Evolutionary conservation across 2,329 filamentous ascomycete species (phyloP).

Genomic region (Sporothrix inflata): DNA sequence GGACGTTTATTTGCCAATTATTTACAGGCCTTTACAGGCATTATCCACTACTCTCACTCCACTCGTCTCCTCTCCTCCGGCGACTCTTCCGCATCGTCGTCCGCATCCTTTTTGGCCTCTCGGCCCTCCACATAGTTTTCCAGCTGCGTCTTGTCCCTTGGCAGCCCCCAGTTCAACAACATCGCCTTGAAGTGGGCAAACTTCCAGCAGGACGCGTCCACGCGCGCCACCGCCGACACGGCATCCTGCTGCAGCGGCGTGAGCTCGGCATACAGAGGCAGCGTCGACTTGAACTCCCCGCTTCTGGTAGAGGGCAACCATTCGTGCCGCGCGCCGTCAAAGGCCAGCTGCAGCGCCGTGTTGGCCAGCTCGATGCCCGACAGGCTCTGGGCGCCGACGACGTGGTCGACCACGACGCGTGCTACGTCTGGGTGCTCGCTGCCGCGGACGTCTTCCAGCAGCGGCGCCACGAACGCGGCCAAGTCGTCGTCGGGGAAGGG

Average conservation of each 20-base stretch:
- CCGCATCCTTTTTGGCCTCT: not conserved
- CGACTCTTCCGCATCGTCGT: not conserved
- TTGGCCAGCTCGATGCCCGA: not conserved
- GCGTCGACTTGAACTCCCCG: not conserved
- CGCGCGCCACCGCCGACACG: not conserved
- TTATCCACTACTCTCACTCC: not conserved
- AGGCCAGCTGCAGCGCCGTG: not conserved
- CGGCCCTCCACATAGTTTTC: not conserved
- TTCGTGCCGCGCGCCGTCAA: not conserved
- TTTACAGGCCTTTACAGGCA: no score
- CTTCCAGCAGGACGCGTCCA: not conserved
- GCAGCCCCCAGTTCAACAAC: not conserved
- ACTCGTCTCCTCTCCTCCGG: not conserved
- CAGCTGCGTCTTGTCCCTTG: not conserved
- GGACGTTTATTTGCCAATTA: no score
- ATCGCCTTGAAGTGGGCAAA: not conserved
- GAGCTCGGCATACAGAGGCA: not conserved
- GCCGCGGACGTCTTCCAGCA: not conserved
- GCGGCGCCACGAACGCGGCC: not conserved
- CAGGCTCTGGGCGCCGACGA: not conserved
- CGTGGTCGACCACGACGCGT: not conserved
- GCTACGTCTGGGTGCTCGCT: not conserved
- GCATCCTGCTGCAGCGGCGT: not conserved
- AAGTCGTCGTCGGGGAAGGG: not conserved
- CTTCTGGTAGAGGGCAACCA: not conserved